Conservation (phyloP, 768 basidiomycete species). For the Mycena vulgaris region DNA sequence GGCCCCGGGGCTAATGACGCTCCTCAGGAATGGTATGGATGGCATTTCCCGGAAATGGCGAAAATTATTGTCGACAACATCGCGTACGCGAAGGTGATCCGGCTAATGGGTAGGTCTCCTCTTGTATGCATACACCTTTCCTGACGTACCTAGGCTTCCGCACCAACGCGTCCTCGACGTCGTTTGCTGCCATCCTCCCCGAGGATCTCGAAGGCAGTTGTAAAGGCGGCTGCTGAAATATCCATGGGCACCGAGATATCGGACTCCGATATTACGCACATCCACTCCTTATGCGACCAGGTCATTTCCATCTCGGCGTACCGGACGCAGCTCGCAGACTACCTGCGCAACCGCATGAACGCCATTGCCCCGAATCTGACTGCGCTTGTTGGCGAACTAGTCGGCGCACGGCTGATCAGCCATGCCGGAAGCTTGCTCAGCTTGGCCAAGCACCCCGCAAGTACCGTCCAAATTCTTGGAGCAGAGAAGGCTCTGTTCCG, state of each 20-base stretch:
- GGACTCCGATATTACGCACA: conserved; percentile 96
- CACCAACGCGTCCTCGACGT: conserved; percentile 90
- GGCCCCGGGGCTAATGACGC: conserved; percentile 6
- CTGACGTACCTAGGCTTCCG: conserved; percentile 79
- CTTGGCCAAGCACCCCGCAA: conserved; percentile 97
- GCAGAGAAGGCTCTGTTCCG: conserved; percentile 99
- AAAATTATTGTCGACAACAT: conserved; percentile 98
- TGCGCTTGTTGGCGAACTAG: conserved; percentile 91
- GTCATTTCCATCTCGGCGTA: conserved; percentile 97
- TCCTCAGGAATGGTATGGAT: conserved; percentile 98
- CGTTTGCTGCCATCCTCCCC: conserved; percentile 91
- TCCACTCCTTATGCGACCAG: conserved; percentile 97
- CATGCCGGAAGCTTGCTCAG: conserved; percentile 97
- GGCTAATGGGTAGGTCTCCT: conserved; percentile 82
- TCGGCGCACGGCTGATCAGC: conserved; percentile 93
- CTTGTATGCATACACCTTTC: neutral
- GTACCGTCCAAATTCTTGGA: conserved; percentile 97
- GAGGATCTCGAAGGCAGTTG: conserved; percentile 96
- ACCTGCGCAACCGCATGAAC: conserved; percentile 97
- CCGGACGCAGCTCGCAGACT: conserved; percentile 95
- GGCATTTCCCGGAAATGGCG: conserved; percentile 99
- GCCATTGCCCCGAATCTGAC: conserved; percentile 98
- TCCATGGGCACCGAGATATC: conserved; percentile 99
- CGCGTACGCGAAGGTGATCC: conserved; percentile 96
- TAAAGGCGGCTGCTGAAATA: conserved; percentile 97